These are phyloP conservation scores for Xylaria nigripes DNA, from an alignment of 495 filamentous ascomycete genomes.

Conservation along the genomic window DNA sequence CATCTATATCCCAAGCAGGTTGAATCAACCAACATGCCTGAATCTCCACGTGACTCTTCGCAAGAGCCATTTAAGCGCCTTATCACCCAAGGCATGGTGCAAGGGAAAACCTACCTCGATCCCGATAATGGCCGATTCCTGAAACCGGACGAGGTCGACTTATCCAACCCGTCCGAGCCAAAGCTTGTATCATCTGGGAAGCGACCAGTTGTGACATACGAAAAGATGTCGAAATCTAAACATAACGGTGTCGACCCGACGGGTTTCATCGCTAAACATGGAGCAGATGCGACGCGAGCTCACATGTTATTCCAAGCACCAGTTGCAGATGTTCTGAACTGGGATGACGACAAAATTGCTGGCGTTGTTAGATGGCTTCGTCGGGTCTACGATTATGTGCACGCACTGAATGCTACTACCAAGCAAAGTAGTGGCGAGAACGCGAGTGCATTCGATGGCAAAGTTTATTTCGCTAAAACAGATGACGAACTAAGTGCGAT, in stretches of 20 bases:
- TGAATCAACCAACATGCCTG: conserved; percentile 30
- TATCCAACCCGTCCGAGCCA: conserved; percentile 48
- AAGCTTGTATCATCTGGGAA: conserved; percentile 51
- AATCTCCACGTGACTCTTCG: conserved; percentile 4
- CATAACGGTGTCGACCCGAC: conserved; percentile 86
- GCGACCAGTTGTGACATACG: conserved; percentile 54
- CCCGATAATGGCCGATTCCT: conserved; percentile 69
- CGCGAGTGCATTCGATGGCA: conserved; percentile 10
- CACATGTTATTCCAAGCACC: conserved; percentile 85
- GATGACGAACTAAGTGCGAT: conserved; percentile 9
- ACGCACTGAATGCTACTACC: conserved; percentile 16
- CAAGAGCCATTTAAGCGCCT: conserved; percentile 75
- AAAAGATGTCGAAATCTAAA: conserved; percentile 97
- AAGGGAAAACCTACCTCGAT: conserved; percentile 74
- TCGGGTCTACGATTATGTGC: conserved; percentile 53
- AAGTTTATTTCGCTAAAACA: conserved; percentile 25
- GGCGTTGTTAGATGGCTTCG: conserved; percentile 74
- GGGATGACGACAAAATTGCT: conserved; percentile 76
- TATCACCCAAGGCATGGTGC: conserved; percentile 87
- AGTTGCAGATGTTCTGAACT: conserved; percentile 72
- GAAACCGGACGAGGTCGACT: conserved; percentile 66
- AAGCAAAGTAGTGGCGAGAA: not conserved
- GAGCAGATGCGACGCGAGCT: conserved; percentile 75
- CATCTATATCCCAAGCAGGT: conserved; percentile 25
- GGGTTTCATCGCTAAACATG: conserved; percentile 59